Evolutionary conservation across 164 flowering plant species (phyloP), one percentile per base, ranked within the genome.

Genomic region (Euptelea pleiosperma): DNA sequence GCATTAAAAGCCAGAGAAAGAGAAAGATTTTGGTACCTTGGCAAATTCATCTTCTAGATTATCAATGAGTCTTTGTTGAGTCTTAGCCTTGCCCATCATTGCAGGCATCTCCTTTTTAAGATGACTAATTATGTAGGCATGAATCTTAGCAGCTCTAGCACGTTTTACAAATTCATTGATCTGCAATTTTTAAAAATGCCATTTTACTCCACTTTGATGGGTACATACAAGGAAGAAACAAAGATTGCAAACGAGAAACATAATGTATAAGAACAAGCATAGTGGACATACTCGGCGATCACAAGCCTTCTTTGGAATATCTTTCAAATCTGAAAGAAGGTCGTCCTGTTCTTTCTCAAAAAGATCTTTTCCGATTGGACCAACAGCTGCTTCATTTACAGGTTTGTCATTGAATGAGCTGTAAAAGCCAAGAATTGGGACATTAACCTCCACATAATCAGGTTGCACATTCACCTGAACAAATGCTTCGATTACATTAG

Each of bases 391-490:
- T 57, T 82, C 86, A 72, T 78, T 77, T 49, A 92, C 76, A 51
- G 98, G 98, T 63, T 87, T 89, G 74, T 92, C 98, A 73, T 86
- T 89, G 72, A 92, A 92, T 19, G 98, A 92, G 19, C 98, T 92
- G 82, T 50, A 48, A 76, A 75, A 55, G 18, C 39, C 44, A 64
- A 33, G 42, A 55, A 58, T 45, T 25, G 16, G n/a, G 41, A 65
- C 34, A 16, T 57, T 40, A 44, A 41, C 29, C 48, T 31, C n/a
- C 26, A 12, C 1, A 25, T 26, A 40, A 11, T 19, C 2, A 21
- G 37, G 15, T 16, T 29, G 18, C 3, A 26, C 36, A 51, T 12
- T 41, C 19, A 39, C 25, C 15, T 8, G 54, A 51, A 6, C 16
- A 11, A 31, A 31, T 18, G 14, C 12, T 51, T 6, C 2, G 12